These are phyloP conservation scores for Elymus sibiricus DNA, from an alignment of 176 grass and related monocot genomes.

Conservation along the genomic window DNA sequence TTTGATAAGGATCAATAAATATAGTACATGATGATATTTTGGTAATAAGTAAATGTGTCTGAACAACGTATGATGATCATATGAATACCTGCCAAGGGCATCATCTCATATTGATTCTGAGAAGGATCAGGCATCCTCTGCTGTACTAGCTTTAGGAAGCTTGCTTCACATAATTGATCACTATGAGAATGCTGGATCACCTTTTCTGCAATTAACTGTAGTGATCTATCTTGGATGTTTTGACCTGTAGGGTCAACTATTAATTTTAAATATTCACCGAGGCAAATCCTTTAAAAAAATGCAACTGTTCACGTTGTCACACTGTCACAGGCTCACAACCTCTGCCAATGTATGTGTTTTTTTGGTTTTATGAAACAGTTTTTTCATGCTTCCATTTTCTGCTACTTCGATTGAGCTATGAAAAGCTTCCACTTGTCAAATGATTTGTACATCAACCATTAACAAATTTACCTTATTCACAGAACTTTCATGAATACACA, in stretches of 20 bases:
- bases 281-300: background rate
- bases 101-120: background rate
- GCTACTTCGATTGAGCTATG: background rate
- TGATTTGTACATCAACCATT: background rate
- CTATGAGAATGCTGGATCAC: background rate
- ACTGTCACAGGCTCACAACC: background rate
- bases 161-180: background rate
- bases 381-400: background rate
- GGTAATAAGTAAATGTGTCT: background rate
- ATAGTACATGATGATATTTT: background rate
- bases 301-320: background rate
- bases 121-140: background rate
- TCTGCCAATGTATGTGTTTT: background rate
- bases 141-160: background rate
- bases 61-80: background rate
- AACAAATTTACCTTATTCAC: constrained; percentile 18
- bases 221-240: background rate
- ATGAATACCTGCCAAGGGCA: background rate
- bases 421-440: background rate
- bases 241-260: background rate
- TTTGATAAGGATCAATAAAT: background rate
- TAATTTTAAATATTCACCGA: background rate
- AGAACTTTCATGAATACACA: constrained; percentile 54
- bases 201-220: background rate
- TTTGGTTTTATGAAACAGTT: constrained; percentile 17